These are phyloP conservation scores for Trametes elegans DNA, from an alignment of 768 basidiomycete genomes.

Conservation along the genomic window DNA sequence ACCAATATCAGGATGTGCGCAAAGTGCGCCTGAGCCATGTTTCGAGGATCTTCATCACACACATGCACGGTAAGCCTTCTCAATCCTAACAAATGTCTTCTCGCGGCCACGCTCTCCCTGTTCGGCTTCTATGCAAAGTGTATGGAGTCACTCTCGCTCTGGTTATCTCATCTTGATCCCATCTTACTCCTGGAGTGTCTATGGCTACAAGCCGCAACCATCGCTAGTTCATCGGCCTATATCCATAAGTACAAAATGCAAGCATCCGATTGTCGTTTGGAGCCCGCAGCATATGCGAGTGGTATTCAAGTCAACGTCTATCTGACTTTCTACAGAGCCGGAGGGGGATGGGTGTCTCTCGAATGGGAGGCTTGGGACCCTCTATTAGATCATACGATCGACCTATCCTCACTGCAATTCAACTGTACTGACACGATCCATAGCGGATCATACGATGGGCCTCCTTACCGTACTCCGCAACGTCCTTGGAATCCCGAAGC, in stretches of 20 bases:
- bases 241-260: too few species aligned
- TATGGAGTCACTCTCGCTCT: too few species aligned
- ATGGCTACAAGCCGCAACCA: too few species aligned
- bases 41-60: slow-evolving; percentile 76
- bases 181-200: too few species aligned
- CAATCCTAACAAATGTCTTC: too few species aligned
- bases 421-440: not conserved
- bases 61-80: slow-evolving; percentile 81
- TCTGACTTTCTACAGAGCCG: too few species aligned
- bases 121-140: not conserved
- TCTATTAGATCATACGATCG: not conserved
- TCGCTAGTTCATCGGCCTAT: too few species aligned
- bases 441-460: slow-evolving; percentile 76
- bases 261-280: too few species aligned
- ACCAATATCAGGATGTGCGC: slow-evolving; percentile 22
- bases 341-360: not conserved
- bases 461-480: slow-evolving; percentile 64
- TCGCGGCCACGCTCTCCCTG: not conserved
- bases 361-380: not conserved
- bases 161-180: too few species aligned
- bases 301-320: too few species aligned
- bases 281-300: too few species aligned
- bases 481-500: slow-evolving; percentile 48
- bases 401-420: not conserved
- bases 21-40: slow-evolving; percentile 46